Evolutionary conservation across 176 grass and related monocot species (phyloP).

Genomic region (Poa pratensis): DNA sequence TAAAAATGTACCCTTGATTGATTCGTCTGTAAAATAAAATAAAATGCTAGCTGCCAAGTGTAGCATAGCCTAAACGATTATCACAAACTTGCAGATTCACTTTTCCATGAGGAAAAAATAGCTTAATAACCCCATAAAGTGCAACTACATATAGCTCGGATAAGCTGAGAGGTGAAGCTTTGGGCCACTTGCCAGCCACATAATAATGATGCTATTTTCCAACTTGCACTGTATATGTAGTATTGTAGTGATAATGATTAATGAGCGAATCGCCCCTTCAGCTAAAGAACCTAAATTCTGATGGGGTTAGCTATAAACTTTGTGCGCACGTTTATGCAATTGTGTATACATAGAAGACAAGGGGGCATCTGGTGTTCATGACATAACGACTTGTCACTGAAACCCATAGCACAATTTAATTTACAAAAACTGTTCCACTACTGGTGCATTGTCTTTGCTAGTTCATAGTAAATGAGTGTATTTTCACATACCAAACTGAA

Average conservation of each 20-base stretch:
- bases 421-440: background rate
- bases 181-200: background rate
- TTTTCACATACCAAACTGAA: background rate
- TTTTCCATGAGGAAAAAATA: background rate
- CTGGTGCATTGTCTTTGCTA: slow-evolving; percentile 13
- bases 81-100: background rate
- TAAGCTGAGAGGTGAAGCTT: background rate
- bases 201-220: background rate
- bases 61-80: background rate
- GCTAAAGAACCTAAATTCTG: background rate
- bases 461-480: slow-evolving; percentile 5
- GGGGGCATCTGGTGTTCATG: slow-evolving; percentile 4
- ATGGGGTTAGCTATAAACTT: background rate
- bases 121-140: background rate
- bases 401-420: background rate
- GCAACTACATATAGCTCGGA: background rate
- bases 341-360: background rate
- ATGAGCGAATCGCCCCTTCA: background rate
- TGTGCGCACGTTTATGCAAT: background rate
- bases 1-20: slow-evolving; percentile 5
- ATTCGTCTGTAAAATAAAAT: background rate
- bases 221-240: background rate
- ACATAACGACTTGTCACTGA: background rate
- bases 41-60: background rate
- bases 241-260: background rate